Conservation (phyloP, 306 rosid species). For the Cicer arietinum region DNA sequence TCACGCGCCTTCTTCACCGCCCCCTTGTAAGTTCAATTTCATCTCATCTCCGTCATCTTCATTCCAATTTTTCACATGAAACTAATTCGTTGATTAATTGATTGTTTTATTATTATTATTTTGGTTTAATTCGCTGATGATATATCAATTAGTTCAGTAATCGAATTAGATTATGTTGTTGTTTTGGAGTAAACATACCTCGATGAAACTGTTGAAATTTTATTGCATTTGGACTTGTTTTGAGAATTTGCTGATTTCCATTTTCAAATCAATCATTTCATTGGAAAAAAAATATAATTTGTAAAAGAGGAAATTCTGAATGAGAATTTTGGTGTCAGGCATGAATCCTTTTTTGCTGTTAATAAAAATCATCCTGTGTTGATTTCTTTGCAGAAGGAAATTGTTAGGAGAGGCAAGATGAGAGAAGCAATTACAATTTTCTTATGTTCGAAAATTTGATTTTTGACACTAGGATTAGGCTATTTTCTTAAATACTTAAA, state of each 20-base stretch:
- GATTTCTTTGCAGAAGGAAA: slow-evolving; percentile 3
- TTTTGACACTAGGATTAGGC: not conserved
- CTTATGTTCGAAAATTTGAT: not conserved
- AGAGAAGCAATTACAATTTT: not conserved
- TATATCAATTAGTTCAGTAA: not conserved
- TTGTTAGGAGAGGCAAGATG: not conserved
- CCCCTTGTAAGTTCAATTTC: slow-evolving; percentile 23
- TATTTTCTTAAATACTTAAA: too few species aligned
- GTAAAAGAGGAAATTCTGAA: not conserved
- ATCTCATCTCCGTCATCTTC: not conserved
- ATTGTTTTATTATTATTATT: not conserved
- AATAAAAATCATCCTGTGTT: not conserved
- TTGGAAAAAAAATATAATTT: not conserved
- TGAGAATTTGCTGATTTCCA: slow-evolving; percentile 27
- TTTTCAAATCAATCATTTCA: not conserved
- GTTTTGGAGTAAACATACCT: not conserved
- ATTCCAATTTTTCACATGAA: not conserved
- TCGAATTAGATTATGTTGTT: not conserved
- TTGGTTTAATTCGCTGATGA: not conserved
- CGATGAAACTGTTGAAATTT: slow-evolving; percentile 6
- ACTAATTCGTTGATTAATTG: not conserved
- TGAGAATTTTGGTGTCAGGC: slow-evolving; percentile 4
- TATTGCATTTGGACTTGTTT: slow-evolving; percentile 5
- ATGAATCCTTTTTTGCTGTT: not conserved
- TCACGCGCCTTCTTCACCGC: slow-evolving; percentile 32